Evolutionary conservation across 352 stramenopile species (phyloP), one percentile per base, ranked within the genome.

Genomic region (Phytophthora chlamydospora): DNA sequence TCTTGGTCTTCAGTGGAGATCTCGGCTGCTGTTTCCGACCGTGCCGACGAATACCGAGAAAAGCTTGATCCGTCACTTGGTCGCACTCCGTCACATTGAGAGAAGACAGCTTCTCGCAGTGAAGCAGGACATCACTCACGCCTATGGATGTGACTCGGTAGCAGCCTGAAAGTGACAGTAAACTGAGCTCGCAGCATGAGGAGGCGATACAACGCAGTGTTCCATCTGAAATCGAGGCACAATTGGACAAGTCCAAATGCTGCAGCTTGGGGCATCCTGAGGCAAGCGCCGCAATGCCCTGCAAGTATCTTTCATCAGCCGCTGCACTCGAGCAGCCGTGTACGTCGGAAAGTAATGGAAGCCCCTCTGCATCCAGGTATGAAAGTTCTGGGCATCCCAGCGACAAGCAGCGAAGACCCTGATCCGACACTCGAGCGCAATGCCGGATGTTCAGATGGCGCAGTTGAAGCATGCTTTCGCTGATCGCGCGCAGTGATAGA

Each of bases 401-500:
- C 1, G 77, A 73, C 31, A 90, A 31, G 36, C 83, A 67, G 0
- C 73, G 73, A 17, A 94, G 46, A 3, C 85, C 85, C 14, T 79
- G 44, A 29, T 90, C 78, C 1, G 85, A 81, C 2, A 94, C 52
- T 19, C 76, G 68, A 47, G 53, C 41, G 42, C 83, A 92, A 35
- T 80, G 60, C 13, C 55, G 58, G 10, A 94, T 62, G 16, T 47
- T 76, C 11, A 95, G 36, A 29, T 76, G 48, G 16, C 58, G 50
- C 0, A 95, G 80, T 41, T 87, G 83, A 4, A 90, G 41, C 39
- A 87, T 71, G 34, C 76, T 78, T 61, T 98, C 92, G 33, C 83
- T 87, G 13, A 98, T 73, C 9, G 84, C 76, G 27, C 90, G 83
- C 46, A 98, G 56, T 1, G 87, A 85, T 12, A 88, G 58, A 62